Evolutionary conservation across 768 basidiomycete genomes (phyloP).

Genomic region (Jaapia argillacea): DNA sequence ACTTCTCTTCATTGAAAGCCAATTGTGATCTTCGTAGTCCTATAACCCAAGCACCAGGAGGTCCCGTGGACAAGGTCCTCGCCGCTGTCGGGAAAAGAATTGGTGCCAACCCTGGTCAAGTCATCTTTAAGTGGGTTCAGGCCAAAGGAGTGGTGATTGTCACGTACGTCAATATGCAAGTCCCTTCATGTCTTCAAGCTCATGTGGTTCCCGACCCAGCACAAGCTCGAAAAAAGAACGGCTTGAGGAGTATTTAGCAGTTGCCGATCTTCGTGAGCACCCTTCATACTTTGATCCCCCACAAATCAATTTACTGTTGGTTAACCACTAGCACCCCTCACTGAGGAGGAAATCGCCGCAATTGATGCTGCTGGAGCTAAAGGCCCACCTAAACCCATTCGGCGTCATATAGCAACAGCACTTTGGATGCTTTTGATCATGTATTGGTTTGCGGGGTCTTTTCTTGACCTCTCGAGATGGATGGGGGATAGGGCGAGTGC

Average conservation of each 20-base stretch:
- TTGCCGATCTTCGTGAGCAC: conserved; percentile 26
- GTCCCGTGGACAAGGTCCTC: conserved; percentile 45
- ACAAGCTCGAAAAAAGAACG: conserved; percentile 32
- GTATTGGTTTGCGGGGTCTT: too few relatives aligned
- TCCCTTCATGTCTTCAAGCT: too few relatives aligned
- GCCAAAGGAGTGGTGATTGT: conserved; percentile 49
- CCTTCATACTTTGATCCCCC: not conserved
- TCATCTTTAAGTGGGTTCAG: conserved; percentile 53
- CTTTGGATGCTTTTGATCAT: too few relatives aligned
- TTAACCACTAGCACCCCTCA: not conserved
- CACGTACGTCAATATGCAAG: too few relatives aligned
- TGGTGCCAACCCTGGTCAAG: conserved; percentile 42
- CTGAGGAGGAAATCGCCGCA: not conserved
- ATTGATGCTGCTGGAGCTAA: not conserved
- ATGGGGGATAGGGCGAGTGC: too few relatives aligned
- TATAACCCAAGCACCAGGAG: conserved; percentile 41
- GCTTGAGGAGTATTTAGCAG: conserved; percentile 36
- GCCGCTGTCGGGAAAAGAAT: conserved; percentile 34
- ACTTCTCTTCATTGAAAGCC: too few relatives aligned
- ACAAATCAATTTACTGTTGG: not conserved
- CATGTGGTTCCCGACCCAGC: too few relatives aligned
- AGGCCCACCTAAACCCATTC: too few relatives aligned
- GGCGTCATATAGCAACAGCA: too few relatives aligned
- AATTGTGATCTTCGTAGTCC: too few relatives aligned
- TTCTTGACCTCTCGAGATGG: too few relatives aligned